These are phyloP conservation scores for Fusarium sarcochroum DNA, from an alignment of 2,329 filamentous ascomycete genomes.

Conservation along the genomic window DNA sequence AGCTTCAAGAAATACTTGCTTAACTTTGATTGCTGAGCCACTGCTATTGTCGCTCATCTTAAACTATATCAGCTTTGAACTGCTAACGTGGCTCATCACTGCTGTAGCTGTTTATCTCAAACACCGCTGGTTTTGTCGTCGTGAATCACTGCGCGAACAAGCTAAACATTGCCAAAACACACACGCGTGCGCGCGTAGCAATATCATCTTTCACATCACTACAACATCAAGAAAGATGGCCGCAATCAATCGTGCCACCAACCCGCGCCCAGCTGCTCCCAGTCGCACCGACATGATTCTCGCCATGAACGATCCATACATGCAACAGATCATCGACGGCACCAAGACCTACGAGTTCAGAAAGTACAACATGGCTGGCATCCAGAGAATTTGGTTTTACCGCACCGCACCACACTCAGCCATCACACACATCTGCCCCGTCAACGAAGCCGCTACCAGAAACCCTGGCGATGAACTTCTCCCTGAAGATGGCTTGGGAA, in stretches of 20 bases:
- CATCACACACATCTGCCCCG: constrained; percentile 48
- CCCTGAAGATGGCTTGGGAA: constrained; percentile 43
- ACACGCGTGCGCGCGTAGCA: no score
- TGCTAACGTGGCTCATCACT: not conserved
- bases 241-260: no score
- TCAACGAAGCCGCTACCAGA: constrained; percentile 34
- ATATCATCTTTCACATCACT: no score
- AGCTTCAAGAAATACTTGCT: no score
- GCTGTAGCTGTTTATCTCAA: no score
- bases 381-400: constrained; percentile 48
- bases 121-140: no score
- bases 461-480: constrained; percentile 28
- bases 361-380: constrained; percentile 39
- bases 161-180: not conserved
- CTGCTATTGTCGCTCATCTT: not conserved
- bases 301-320: constrained; percentile 37
- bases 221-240: no score
- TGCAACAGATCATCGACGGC: constrained; percentile 45
- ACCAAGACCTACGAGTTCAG: constrained; percentile 46
- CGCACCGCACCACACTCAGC: constrained; percentile 45
- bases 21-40: no score
- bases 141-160: not conserved
- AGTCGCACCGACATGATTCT: constrained; percentile 29
- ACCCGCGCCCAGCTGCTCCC: not conserved
- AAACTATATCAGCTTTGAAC: not conserved